Base-by-base conservation (phyloP, 169 alveolate genomes). In the Cryptosporidium xiaoi region DNA sequence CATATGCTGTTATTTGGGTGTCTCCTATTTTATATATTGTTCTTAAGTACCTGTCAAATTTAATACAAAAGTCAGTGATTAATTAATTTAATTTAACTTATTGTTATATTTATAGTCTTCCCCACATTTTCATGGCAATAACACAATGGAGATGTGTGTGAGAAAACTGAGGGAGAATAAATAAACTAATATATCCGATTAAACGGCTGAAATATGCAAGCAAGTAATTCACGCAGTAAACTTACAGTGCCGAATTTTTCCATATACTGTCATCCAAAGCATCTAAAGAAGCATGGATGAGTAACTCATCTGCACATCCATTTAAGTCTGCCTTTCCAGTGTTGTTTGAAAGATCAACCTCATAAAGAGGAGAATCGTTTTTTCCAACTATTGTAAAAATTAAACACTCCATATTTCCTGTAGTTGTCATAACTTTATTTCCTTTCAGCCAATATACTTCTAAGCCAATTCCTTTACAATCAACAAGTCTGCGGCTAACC, bases 301-400 rank as follows among this genome's bases (percentile, higher is more conserved):
- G 66, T 27, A 77, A 62, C 51, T 77, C 77, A 46, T 77, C 87
- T 3, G 71, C 71, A 46, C 71, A 62, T 3, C 77, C 77, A 18
- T 77, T 56, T 29, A 56, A 60, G 6, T 55, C 64, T 18, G 64
- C 34, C 29, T 60, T 77, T 40, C 77, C 69, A 1, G 77, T n/a
- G 36, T 40, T 77, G 46, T 20, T 77, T 8, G 87, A 60, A 27
- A 77, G 51, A 40, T 77, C 87, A 6, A 77, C 87, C 65, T 77
- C 87, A 40, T 77, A 77, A 13, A 77, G 18, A 27, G 87, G 87
- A 8, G 77, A 77, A 33, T 77, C 87, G 16, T 62, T 62, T 27
- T 50, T 34, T n/a, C 87, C 87, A 34, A 77, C 87, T 60, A 77
- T 77, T 77, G 87, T 77, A 46, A 77, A 77, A 44, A 77, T 77